A percentile compares a stretch with the other conserved stretches of the same genome.
Conservation (phyloP, 352 stramenopile genomes). For the Pythium folliculosum region DNA sequence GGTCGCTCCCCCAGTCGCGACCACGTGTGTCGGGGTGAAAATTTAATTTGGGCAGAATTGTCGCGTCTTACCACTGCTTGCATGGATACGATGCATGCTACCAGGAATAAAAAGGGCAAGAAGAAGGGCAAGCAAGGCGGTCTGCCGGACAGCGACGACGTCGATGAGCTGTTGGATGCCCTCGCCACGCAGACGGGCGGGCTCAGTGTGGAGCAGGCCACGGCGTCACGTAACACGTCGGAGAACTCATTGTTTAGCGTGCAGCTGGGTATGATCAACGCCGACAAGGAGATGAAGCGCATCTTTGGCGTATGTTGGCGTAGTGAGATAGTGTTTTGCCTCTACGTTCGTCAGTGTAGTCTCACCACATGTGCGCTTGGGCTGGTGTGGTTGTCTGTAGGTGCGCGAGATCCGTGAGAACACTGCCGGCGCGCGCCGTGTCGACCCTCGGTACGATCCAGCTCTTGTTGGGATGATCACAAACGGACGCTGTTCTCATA, state of each 20-base stretch:
- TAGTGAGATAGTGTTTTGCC: not conserved
- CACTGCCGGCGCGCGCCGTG: conserved; percentile 36
- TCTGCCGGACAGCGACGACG: conserved; percentile 36
- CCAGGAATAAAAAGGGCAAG: conserved; percentile 43
- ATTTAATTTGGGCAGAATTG: too few species aligned
- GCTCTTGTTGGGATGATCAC: too few species aligned
- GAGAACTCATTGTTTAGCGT: conserved; percentile 71
- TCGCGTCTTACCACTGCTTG: not conserved
- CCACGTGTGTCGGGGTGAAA: conserved; percentile 7
- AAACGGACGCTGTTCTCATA: too few species aligned
- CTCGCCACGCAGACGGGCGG: conserved; percentile 48
- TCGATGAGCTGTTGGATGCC: conserved; percentile 72
- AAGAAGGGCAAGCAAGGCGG: conserved; percentile 28
- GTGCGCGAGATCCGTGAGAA: conserved; percentile 63
- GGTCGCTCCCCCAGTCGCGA: not conserved
- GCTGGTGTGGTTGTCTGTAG: conserved; percentile 25
- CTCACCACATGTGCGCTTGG: not conserved
- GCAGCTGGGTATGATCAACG: conserved; percentile 75
- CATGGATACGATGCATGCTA: not conserved
- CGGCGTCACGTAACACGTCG: conserved; percentile 36
- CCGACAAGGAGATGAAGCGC: conserved; percentile 89
- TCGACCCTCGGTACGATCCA: conserved; percentile 51
- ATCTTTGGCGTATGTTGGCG: conserved; percentile 70
- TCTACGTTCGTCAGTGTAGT: not conserved
- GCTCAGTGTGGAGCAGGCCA: conserved; percentile 39